These are phyloP conservation scores for Suhomyces panamericanus DNA, from an alignment of 1,139 yeast genomes.

Conservation along the genomic window DNA sequence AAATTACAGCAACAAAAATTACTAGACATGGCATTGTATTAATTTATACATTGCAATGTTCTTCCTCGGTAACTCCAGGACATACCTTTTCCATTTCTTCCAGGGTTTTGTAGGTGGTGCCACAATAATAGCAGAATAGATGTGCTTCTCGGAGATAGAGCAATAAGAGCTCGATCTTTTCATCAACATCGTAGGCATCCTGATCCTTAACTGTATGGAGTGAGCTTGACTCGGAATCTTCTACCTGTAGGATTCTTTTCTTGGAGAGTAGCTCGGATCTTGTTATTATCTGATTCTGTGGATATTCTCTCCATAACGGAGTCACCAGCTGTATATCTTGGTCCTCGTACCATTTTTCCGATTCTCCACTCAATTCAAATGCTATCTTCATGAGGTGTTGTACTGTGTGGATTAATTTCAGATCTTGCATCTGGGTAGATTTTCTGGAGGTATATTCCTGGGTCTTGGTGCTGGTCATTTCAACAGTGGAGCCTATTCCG, in stretches of 20 bases:
- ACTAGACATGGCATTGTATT: slow-evolving; percentile 17
- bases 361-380: slow-evolving; percentile 31
- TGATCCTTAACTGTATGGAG: not conserved
- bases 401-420: slow-evolving; percentile 7
- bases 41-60: slow-evolving; percentile 24
- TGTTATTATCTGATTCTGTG: slow-evolving; percentile 1
- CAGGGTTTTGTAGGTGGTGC: slow-evolving; percentile 32
- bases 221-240: no score
- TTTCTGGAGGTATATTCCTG: slow-evolving; percentile 1
- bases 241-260: slow-evolving; percentile 1
- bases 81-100: slow-evolving; percentile 42
- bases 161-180: slow-evolving; percentile 17
- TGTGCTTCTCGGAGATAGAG: slow-evolving; percentile 36
- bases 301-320: slow-evolving; percentile 28
- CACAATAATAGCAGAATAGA: slow-evolving; percentile 52
- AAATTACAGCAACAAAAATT: slow-evolving; percentile 19
- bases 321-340: slow-evolving; percentile 17
- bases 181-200: slow-evolving; percentile 4
- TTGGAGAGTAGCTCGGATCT: not conserved
- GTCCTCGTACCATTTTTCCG: slow-evolving; percentile 16
- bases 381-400: slow-evolving; percentile 23
- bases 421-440: not conserved
- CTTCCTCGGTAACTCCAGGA: slow-evolving; percentile 46
- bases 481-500: slow-evolving; percentile 15
- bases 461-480: not conserved